These are phyloP conservation scores for Chlamydomonas sp. DNA, from an alignment of 139 green algal species.

Conservation along the genomic window DNA sequence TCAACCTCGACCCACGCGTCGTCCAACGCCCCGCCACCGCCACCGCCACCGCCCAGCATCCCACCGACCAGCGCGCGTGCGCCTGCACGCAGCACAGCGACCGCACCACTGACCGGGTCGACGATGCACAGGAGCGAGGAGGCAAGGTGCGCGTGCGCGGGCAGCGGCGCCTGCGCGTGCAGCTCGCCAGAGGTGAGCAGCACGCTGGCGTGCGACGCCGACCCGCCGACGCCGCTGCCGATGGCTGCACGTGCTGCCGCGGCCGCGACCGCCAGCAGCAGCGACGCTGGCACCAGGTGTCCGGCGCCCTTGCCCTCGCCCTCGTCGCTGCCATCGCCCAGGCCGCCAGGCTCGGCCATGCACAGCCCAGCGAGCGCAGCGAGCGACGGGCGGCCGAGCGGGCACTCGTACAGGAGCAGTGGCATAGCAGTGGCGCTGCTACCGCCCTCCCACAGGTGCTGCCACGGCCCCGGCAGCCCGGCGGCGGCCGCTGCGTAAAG, in stretches of 20 bases:
- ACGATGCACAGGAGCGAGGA: no score
- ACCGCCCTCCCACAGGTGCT: not conserved
- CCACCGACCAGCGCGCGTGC: no score
- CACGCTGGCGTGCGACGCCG: no score
- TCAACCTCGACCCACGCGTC: no score
- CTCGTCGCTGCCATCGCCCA: not conserved
- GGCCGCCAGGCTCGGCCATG: not conserved
- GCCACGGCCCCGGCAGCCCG: not conserved
- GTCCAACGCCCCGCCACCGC: no score
- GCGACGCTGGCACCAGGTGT: conserved; percentile 1
- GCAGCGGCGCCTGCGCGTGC: no score
- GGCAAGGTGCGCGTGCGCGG: no score
- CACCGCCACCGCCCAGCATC: no score
- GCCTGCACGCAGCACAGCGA: no score
- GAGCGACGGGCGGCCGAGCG: not conserved
- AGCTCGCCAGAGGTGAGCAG: no score
- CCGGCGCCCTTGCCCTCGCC: not conserved
- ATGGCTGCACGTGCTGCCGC: not conserved
- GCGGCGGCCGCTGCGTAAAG: not conserved
- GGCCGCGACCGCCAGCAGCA: not conserved
- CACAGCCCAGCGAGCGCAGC: not conserved
- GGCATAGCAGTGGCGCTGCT: not conserved
- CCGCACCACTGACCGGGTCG: no score
- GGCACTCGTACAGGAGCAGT: conserved; percentile 7
- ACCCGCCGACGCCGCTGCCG: no score